These are phyloP conservation scores for Nannochloris sp. DNA, from an alignment of 139 green algal species.

Conservation along the genomic window DNA sequence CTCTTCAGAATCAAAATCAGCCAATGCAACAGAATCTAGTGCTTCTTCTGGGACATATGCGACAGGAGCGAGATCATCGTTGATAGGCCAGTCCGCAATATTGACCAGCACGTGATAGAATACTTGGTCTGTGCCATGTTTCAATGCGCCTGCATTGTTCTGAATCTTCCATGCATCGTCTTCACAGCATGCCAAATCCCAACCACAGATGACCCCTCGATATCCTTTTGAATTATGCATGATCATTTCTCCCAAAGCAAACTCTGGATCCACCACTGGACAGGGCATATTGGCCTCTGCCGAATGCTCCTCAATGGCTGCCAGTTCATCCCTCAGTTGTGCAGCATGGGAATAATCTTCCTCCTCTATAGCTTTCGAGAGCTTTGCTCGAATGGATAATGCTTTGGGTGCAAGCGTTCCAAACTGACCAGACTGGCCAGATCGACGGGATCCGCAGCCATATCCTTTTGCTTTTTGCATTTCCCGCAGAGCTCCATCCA, in stretches of 20 bases:
- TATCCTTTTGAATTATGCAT: slow-evolving; percentile 45
- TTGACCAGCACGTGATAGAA: slow-evolving; percentile 69
- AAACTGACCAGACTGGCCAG: slow-evolving; percentile 15
- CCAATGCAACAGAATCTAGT: slow-evolving; percentile 24
- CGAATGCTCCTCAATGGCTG: slow-evolving; percentile 38
- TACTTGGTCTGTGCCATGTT: slow-evolving; percentile 15
- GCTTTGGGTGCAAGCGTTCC: slow-evolving; percentile 35
- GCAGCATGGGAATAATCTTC: slow-evolving; percentile 65
- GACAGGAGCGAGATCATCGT: slow-evolving; percentile 45
- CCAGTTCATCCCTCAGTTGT: slow-evolving; percentile 52
- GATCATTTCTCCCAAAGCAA: slow-evolving; percentile 63
- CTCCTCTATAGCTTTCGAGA: slow-evolving; percentile 5
- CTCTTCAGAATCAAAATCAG: slow-evolving; percentile 12
- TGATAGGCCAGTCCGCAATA: slow-evolving; percentile 49
- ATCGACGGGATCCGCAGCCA: slow-evolving; percentile 28
- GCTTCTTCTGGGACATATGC: slow-evolving; percentile 68
- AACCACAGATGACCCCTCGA: slow-evolving; percentile 57
- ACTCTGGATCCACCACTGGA: slow-evolving; percentile 7
- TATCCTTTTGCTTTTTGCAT: slow-evolving; percentile 54
- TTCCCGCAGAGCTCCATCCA: slow-evolving; percentile 44
- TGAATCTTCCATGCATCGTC: slow-evolving; percentile 46
- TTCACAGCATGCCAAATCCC: slow-evolving; percentile 72
- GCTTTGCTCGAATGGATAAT: slow-evolving; percentile 35
- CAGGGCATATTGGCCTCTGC: slow-evolving; percentile 23
- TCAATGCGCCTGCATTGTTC: slow-evolving; percentile 11